Evolutionary conservation across 73 alveolate species (phyloP).

Genomic region (Paramecium caudatum): DNA sequence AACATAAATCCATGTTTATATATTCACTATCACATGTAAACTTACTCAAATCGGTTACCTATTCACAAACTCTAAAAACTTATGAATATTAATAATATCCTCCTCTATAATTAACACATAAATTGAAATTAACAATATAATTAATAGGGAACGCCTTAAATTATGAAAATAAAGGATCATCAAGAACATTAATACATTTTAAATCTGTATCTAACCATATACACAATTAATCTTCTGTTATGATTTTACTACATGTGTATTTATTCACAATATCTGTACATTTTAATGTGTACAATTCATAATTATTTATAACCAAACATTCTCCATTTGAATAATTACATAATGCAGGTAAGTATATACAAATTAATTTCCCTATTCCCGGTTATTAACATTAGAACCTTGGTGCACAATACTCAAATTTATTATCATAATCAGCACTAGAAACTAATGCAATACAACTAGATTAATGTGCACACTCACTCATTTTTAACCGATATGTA

Average conservation of each 20-base stretch:
- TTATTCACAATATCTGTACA: neutral
- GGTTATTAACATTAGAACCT: conserved; percentile 22
- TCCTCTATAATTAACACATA: conserved; percentile 23
- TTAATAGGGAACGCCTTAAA: neutral
- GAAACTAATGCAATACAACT: too few relatives aligned
- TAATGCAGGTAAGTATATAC: neutral
- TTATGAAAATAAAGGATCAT: neutral
- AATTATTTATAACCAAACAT: neutral
- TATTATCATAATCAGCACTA: neutral
- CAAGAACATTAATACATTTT: conserved; percentile 25
- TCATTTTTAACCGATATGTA: neutral
- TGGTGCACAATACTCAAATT: conserved; percentile 25
- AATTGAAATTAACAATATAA: neutral
- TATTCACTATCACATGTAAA: conserved; percentile 2
- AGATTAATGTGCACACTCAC: too few relatives aligned
- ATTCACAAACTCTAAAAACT: neutral
- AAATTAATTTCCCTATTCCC: neutral
- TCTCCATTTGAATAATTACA: neutral
- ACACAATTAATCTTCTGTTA: conserved; percentile 8
- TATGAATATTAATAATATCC: neutral
- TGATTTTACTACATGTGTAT: neutral
- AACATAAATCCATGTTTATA: conserved; percentile 1
- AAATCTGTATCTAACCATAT: conserved; percentile 40
- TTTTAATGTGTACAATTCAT: neutral
- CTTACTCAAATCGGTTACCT: neutral